Evolutionary conservation across 176 grass and related monocot species (phyloP).

Genomic region (Cymbopogon citratus): DNA sequence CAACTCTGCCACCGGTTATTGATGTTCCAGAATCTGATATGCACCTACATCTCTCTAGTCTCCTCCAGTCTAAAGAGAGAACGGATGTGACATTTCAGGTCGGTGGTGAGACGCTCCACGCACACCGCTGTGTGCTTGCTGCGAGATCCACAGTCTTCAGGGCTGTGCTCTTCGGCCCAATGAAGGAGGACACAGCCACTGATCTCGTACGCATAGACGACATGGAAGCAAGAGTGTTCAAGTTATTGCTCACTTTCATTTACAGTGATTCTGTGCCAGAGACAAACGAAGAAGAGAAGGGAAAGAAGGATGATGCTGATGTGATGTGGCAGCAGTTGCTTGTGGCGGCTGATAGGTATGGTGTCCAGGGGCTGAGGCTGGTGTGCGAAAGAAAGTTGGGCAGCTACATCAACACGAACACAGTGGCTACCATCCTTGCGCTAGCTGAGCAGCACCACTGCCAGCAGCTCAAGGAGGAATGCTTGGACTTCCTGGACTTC

Average conservation of each 20-base stretch:
- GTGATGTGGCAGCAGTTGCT: conserved; percentile 30
- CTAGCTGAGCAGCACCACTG: background rate
- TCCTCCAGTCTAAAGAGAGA: conserved; percentile 10
- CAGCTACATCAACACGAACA: conserved; percentile 2
- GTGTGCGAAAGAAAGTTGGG: background rate
- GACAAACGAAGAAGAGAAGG: too few species aligned
- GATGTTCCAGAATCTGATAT: background rate
- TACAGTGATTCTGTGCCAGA: conserved; percentile 12
- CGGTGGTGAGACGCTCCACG: conserved; percentile 11
- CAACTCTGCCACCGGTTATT: background rate
- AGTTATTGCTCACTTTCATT: conserved; percentile 31
- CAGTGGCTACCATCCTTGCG: conserved; percentile 9
- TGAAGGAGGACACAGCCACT: background rate
- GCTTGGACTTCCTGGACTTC: background rate
- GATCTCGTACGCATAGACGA: conserved; percentile 27
- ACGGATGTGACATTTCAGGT: conserved; percentile 44
- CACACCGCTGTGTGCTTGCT: conserved; percentile 38
- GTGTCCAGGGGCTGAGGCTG: background rate
- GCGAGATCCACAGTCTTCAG: conserved; percentile 38
- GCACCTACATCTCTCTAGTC: conserved; percentile 5
- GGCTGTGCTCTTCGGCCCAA: background rate
- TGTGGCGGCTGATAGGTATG: conserved; percentile 35
- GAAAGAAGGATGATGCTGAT: background rate
- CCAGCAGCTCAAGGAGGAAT: background rate
- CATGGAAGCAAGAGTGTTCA: conserved; percentile 37